These are phyloP conservation scores for Lachancea waltii DNA, from an alignment of 805 yeast genomes.

Conservation along the genomic window DNA sequence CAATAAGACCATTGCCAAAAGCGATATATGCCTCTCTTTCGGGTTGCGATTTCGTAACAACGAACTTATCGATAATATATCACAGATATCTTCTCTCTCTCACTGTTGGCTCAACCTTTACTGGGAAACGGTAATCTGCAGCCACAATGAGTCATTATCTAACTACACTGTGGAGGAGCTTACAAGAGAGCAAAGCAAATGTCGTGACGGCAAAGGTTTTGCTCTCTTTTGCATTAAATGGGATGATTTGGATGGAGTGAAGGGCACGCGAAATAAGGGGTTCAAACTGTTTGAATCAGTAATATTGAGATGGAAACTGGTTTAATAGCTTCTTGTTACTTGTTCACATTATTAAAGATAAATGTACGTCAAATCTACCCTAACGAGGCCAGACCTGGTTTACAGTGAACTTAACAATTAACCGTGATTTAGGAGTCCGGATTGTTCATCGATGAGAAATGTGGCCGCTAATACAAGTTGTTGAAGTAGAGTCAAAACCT, in stretches of 20 bases:
- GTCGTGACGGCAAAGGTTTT: constrained; percentile 12
- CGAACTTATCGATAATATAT: constrained; percentile 14
- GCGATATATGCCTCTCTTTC: constrained; percentile 26
- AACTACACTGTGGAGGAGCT: constrained; percentile 14
- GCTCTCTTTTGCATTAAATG: constrained; percentile 28
- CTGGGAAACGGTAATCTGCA: constrained; percentile 34
- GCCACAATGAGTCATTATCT: constrained; percentile 11
- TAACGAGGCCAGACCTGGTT: too few relatives aligned
- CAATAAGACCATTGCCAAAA: constrained; percentile 3
- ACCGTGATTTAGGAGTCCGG: too few relatives aligned
- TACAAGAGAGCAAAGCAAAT: constrained; percentile 13
- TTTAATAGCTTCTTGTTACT: too few relatives aligned
- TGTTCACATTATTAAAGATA: too few relatives aligned
- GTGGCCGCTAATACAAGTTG: too few relatives aligned
- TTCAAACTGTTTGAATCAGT: constrained; percentile 45
- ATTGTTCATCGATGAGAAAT: too few relatives aligned
- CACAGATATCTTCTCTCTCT: constrained; percentile 20
- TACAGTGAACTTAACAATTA: too few relatives aligned
- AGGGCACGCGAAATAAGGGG: constrained; percentile 55
- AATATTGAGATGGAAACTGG: constrained; percentile 30
- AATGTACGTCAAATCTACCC: too few relatives aligned
- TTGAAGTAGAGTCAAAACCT: too few relatives aligned
- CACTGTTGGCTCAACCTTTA: constrained; percentile 40
- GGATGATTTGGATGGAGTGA: constrained; percentile 60
- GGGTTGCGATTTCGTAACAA: constrained; percentile 16